Percentiles rank a stretch among this genome's conserved stretches.
phyloP scores from a whole-genome alignment of 208 protist species.

The Hexamita inflata region DNA sequence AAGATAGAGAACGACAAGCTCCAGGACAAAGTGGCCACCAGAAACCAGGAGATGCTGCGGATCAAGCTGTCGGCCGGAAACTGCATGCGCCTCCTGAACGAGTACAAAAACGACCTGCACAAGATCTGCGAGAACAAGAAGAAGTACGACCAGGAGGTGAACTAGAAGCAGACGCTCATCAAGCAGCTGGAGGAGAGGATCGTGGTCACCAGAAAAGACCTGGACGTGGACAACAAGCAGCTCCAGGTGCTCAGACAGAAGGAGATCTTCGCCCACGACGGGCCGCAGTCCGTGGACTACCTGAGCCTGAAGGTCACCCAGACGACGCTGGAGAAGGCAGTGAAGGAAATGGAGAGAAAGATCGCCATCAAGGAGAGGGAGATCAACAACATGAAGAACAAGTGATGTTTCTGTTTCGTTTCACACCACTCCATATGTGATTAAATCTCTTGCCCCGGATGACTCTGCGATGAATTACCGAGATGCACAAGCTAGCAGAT shows the following conservation, averaged over 20 bases:
- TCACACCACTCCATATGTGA: no score
- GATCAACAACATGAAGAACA: not conserved
- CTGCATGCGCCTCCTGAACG: constrained; percentile 68
- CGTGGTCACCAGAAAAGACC: not conserved
- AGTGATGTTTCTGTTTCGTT: no score
- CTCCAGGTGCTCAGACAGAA: constrained; percentile 10
- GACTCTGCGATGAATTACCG: no score
- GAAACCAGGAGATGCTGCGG: constrained; percentile 69
- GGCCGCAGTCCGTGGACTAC: constrained; percentile 1
- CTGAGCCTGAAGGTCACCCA: not conserved
- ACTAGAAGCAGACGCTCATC: not conserved
- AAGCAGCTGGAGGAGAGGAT: not conserved
- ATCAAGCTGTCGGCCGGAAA: constrained; percentile 76
- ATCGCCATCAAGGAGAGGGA: not conserved
- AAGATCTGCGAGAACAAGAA: constrained; percentile 61
- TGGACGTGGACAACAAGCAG: not conserved
- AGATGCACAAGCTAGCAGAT: no score
- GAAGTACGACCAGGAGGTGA: constrained; percentile 60
- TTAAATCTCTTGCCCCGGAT: no score
- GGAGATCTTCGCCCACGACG: constrained; percentile 2
- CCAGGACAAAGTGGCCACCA: constrained; percentile 70
- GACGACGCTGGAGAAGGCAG: not conserved
- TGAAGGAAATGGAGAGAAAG: not conserved
- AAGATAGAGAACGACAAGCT: constrained; percentile 81
- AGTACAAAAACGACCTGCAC: constrained; percentile 61